Conservation (phyloP, 805 yeast genomes). For the Myxozyma geophila region DNA sequence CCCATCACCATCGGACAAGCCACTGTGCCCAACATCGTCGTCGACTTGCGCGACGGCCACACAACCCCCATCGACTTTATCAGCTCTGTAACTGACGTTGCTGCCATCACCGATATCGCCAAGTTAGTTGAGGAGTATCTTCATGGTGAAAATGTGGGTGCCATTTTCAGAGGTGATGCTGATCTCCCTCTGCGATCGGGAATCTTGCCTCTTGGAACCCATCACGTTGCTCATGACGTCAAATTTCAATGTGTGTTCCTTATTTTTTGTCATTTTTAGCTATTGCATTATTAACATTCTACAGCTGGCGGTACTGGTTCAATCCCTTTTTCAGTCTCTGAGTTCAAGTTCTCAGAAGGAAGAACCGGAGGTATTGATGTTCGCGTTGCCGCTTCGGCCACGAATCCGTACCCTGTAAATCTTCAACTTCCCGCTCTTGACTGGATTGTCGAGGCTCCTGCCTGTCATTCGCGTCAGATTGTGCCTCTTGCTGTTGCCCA, state of each 20-base stretch:
- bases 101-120: constrained; percentile 31
- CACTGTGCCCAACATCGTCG: constrained; percentile 34
- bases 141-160: constrained; percentile 20
- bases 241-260: constrained; percentile 9
- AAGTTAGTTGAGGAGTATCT: constrained; percentile 29
- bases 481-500: constrained; percentile 30
- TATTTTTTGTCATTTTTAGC: background rate
- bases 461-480: constrained; percentile 20
- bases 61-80: constrained; percentile 32
- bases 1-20: constrained; percentile 26
- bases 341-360: constrained; percentile 24
- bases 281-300: background rate
- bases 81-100: constrained; percentile 30
- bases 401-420: constrained; percentile 32
- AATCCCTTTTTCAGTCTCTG: constrained; percentile 30
- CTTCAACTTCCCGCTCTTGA: constrained; percentile 29
- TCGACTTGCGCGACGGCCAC: constrained; percentile 32
- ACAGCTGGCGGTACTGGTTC: constrained; percentile 21
- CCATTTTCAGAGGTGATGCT: constrained; percentile 32
- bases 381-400: constrained; percentile 27
- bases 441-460: constrained; percentile 33
- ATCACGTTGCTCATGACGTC: constrained; percentile 34
- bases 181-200: constrained; percentile 32
- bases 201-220: constrained; percentile 34
- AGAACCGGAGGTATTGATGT: constrained; percentile 27